These are phyloP conservation scores for Amylocystis lapponica DNA, from an alignment of 768 basidiomycete species.

Conservation along the genomic window DNA sequence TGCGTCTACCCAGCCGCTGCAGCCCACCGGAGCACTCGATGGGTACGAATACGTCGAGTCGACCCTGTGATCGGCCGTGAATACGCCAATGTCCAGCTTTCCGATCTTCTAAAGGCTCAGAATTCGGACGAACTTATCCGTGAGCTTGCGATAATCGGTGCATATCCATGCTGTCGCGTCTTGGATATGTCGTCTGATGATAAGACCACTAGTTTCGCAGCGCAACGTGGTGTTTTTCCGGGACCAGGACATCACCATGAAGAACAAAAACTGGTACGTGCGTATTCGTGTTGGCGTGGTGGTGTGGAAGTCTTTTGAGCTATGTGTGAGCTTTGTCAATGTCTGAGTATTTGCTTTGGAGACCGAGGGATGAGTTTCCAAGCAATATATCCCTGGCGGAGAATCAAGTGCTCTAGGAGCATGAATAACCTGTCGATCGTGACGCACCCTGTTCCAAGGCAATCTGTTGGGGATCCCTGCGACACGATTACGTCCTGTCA, in stretches of 20 bases:
- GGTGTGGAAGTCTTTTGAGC: too few species aligned
- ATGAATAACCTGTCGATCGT: too few species aligned
- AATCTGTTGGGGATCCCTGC: too few species aligned
- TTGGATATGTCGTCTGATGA: neutral
- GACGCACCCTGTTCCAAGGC: too few species aligned
- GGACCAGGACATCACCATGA: constrained; percentile 43
- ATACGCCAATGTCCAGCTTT: constrained; percentile 37
- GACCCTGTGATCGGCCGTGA: constrained; percentile 1
- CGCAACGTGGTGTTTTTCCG: constrained; percentile 66
- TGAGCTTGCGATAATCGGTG: constrained; percentile 38
- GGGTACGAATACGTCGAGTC: neutral
- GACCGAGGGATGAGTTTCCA: too few species aligned
- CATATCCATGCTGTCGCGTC: too few species aligned
- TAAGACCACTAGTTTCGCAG: constrained; percentile 41
- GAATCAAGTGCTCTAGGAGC: too few species aligned
- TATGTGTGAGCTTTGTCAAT: too few species aligned
- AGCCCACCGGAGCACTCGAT: neutral
- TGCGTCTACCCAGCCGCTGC: neutral
- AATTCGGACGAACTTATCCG: constrained; percentile 46
- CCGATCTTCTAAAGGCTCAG: constrained; percentile 35
- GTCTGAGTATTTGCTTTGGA: too few species aligned
- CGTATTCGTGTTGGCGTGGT: too few species aligned
- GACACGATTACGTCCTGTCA: too few species aligned
- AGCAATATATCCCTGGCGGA: too few species aligned
- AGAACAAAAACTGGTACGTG: constrained; percentile 36